These are phyloP conservation scores for Margaritispora aquatica DNA, from an alignment of 495 filamentous ascomycete genomes.

Conservation along the genomic window DNA sequence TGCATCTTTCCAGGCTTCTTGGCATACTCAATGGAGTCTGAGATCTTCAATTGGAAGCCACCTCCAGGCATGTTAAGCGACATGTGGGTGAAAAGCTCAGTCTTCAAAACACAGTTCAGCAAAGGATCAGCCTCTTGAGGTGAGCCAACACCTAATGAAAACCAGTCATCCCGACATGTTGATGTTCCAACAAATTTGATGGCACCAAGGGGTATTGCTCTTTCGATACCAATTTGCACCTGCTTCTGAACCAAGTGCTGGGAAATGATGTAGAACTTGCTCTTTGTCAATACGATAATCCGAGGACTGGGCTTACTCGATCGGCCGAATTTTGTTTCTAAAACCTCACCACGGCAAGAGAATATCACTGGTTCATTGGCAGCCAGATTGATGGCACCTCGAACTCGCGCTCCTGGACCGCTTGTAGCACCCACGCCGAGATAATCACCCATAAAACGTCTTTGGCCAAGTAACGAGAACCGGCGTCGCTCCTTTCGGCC, in stretches of 20 bases:
- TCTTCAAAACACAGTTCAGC: conserved; percentile 90
- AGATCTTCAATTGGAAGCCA: conserved; percentile 69
- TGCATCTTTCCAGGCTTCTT: conserved; percentile 97
- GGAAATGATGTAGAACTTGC: conserved; percentile 78
- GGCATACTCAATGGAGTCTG: conserved; percentile 82
- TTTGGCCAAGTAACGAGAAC: conserved; percentile 83
- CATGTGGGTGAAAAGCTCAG: conserved; percentile 92
- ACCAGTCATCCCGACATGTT: conserved; percentile 89
- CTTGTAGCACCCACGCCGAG: conserved; percentile 74
- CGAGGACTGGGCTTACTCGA: conserved; percentile 89
- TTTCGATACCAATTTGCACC: conserved; percentile 71
- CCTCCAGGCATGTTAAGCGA: conserved; percentile 68
- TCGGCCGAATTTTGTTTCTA: conserved; percentile 90
- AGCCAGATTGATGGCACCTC: conserved; percentile 54
- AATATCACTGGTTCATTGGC: conserved; percentile 73
- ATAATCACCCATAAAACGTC: conserved; percentile 94
- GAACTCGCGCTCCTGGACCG: conserved; percentile 77
- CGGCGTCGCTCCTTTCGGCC: conserved; percentile 85
- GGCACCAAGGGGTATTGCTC: conserved; percentile 72
- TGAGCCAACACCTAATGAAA: conserved; percentile 81
- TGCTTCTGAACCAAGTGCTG: conserved; percentile 81
- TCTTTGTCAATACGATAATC: conserved; percentile 77
- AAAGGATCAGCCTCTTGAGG: conserved; percentile 88
- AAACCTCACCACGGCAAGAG: conserved; percentile 80
- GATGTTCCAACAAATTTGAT: conserved; percentile 82